phyloP scores from a whole-genome alignment of 2,329 filamentous ascomycete genomes.

The Phaeosphaeriaceae sp. region DNA sequence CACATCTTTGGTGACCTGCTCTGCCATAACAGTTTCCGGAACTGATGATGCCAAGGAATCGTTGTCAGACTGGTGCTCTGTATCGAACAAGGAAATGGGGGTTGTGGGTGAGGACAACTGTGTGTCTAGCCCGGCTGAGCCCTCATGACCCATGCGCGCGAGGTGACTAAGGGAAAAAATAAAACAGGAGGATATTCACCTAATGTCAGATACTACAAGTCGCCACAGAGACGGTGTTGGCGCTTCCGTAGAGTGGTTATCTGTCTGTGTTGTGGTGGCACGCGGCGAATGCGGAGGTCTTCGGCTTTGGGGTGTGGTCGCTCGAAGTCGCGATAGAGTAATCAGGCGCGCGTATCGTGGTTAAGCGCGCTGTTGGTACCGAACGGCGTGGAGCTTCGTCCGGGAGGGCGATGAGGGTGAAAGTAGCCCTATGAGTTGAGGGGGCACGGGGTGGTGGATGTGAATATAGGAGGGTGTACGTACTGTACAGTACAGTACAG shows the following conservation, averaged over 20 bases:
- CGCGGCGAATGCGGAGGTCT: conserved; percentile 42
- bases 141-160: conserved; percentile 31
- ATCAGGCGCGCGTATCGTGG: conserved; percentile 26
- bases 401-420: conserved; percentile 30
- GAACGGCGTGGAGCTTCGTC: conserved; percentile 30
- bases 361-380: conserved; percentile 30
- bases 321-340: conserved; percentile 9
- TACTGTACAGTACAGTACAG: conserved; percentile 22
- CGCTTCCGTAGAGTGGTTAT: conserved; percentile 51
- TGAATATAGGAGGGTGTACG: conserved; percentile 28
- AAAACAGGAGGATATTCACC: conserved; percentile 45
- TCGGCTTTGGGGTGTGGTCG: conserved; percentile 27
- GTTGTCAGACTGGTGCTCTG: conserved; percentile 44
- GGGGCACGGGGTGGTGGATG: conserved; percentile 36
- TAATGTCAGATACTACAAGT: conserved; percentile 47
- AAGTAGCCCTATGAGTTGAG: conserved; percentile 33
- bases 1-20: conserved; percentile 73
- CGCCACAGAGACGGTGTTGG: conserved; percentile 47
- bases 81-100: conserved; percentile 20
- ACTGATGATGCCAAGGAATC: conserved; percentile 47
- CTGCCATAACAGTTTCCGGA: conserved; percentile 72
- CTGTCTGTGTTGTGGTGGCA: conserved; percentile 36
- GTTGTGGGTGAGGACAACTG: conserved; percentile 23
- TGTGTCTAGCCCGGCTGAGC: conserved; percentile 25
- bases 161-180: conserved; percentile 21